These are phyloP conservation scores for Glaciozyma martinii DNA, from an alignment of 768 basidiomycete genomes.

Conservation along the genomic window DNA sequence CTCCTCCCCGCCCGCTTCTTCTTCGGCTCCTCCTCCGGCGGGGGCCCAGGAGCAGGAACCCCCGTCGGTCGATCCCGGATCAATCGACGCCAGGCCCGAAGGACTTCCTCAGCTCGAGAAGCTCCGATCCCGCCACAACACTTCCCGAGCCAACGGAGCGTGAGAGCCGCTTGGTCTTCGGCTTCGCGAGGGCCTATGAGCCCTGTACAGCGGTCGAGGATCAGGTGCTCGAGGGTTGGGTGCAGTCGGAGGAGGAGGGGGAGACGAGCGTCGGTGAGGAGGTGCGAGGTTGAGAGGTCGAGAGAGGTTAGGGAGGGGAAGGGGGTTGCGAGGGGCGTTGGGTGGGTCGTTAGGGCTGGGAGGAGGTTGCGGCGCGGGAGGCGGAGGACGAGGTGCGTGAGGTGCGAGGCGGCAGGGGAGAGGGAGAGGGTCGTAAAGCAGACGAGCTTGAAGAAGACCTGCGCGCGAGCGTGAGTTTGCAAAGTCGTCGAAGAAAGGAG, in stretches of 20 bases:
- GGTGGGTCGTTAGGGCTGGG: conserved; percentile 41
- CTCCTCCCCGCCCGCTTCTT: conserved; percentile 5
- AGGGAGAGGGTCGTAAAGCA: conserved; percentile 46
- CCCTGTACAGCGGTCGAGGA: conserved; percentile 57
- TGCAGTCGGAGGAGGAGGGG: conserved; percentile 51
- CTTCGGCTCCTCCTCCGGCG: not conserved
- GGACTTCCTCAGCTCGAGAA: conserved; percentile 17
- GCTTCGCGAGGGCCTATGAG: conserved; percentile 47
- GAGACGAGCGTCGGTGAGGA: conserved; percentile 48
- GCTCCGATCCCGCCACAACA: conserved; percentile 6
- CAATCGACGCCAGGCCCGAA: conserved; percentile 16
- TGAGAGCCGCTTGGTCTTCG: conserved; percentile 18
- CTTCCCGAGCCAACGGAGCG: conserved; percentile 22
- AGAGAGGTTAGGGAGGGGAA: conserved; percentile 53
- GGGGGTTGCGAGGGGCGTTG: conserved; percentile 29
- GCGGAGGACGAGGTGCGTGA: conserved; percentile 57
- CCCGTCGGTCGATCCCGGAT: conserved; percentile 15
- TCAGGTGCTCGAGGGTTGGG: conserved; percentile 51
- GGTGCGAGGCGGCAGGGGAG: conserved; percentile 44
- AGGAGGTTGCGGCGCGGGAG: conserved; percentile 60
- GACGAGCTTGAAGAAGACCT: conserved; percentile 42
- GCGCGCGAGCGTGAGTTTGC: not conserved
- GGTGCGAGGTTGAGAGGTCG: conserved; percentile 59
- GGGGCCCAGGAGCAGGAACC: conserved; percentile 10
- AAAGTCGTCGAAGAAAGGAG: conserved; percentile 50